These are phyloP conservation scores for Sclerotinia spermophila DNA, from an alignment of 2,329 filamentous ascomycete genomes.

Conservation along the genomic window DNA sequence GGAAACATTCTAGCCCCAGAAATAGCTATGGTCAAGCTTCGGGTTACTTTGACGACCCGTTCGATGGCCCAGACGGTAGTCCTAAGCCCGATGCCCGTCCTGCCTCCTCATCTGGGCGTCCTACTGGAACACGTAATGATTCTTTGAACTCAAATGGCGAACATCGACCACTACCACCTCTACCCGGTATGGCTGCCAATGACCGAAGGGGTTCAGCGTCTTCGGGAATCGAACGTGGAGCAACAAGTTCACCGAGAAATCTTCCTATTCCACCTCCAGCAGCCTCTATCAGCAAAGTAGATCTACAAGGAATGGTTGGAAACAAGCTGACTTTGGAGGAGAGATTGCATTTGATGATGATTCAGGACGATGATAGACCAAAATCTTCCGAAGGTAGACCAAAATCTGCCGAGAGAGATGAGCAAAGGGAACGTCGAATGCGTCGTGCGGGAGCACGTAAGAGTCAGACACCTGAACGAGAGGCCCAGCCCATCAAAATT, in stretches of 20 bases:
- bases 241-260: constrained; percentile 57
- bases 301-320: constrained; percentile 72
- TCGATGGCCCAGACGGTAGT: constrained; percentile 59
- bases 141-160: constrained; percentile 77
- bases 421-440: constrained; percentile 66
- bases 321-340: constrained; percentile 82
- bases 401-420: constrained; percentile 27
- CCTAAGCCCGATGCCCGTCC: constrained; percentile 55
- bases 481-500: constrained; percentile 35
- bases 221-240: constrained; percentile 65
- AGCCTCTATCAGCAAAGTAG: constrained; percentile 66
- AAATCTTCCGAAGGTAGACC: constrained; percentile 40
- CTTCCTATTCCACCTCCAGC: constrained; percentile 70
- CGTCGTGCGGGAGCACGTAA: constrained; percentile 54
- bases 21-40: constrained; percentile 30
- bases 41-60: constrained; percentile 56
- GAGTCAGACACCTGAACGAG: constrained; percentile 36
- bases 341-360: constrained; percentile 82
- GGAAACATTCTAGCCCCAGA: constrained; percentile 68
- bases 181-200: constrained; percentile 60
- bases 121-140: constrained; percentile 61
- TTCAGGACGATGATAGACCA: constrained; percentile 60
- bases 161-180: constrained; percentile 78
- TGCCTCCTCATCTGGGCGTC: constrained; percentile 41
- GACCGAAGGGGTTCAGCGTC: constrained; percentile 48